A percentile compares a stretch with the other conserved stretches of the same genome.
Evolutionary conservation across 305 asterid species (phyloP).

Genomic region (Solanum hybrid): DNA sequence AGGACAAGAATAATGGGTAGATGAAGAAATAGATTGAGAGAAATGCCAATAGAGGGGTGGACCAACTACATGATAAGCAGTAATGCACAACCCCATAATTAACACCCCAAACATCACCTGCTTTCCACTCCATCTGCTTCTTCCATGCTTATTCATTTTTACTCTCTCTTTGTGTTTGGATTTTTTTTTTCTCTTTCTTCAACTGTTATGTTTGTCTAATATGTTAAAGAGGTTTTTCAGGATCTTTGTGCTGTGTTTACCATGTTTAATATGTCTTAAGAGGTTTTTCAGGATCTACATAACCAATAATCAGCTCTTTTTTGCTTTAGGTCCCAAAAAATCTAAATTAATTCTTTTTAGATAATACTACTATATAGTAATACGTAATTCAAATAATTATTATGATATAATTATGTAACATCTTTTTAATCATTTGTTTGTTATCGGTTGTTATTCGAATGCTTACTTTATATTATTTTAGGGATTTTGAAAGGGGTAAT

Average conservation of each 20-base stretch:
- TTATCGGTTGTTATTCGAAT: background rate
- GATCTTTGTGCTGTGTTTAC: background rate
- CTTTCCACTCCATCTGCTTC: conserved; percentile 15
- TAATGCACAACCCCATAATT: conserved; percentile 18
- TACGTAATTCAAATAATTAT: background rate
- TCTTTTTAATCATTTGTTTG: background rate
- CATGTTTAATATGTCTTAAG: background rate
- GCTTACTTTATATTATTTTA: background rate
- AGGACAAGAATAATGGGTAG: conserved; percentile 11
- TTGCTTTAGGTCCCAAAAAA: background rate
- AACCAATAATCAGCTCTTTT: background rate
- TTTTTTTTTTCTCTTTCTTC: background rate
- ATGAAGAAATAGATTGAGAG: conserved; percentile 10
- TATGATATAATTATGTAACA: background rate
- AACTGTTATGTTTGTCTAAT: background rate
- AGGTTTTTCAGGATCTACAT: background rate
- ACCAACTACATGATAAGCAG: conserved; percentile 13
- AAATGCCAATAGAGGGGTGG: conserved; percentile 26
- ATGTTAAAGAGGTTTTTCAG: background rate
- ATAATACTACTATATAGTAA: background rate
- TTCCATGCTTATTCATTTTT: conserved; percentile 15
- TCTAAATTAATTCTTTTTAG: background rate
- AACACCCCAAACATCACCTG: conserved; percentile 8
- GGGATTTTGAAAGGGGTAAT: background rate
- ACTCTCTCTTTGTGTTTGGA: background rate